Percentiles rank a stretch among this genome's conserved stretches.
phyloP scores from a whole-genome alignment of 2,329 filamentous ascomycete species.

The Fusarium penzigii region DNA sequence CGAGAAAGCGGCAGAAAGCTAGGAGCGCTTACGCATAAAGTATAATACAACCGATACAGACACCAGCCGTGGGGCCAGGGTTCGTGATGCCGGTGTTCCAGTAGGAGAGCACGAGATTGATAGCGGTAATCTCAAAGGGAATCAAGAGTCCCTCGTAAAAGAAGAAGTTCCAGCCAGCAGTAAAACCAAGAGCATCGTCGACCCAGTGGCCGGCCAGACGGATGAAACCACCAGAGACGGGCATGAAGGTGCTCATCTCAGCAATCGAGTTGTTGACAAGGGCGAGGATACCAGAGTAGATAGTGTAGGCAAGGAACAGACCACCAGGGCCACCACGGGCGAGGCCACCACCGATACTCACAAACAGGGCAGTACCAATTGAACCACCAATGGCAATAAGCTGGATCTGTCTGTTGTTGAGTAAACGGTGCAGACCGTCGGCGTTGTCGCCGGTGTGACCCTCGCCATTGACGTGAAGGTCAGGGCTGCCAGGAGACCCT shows the following conservation, averaged over 20 bases:
- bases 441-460: conserved; percentile 33
- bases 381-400: conserved; percentile 60
- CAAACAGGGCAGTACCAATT: conserved; percentile 60
- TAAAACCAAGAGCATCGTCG: conserved; percentile 65
- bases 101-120: conserved; percentile 44
- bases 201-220: conserved; percentile 66
- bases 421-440: conserved; percentile 46
- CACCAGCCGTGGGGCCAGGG: conserved; percentile 66
- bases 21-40: conserved; percentile 53
- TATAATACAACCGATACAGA: conserved; percentile 57
- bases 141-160: conserved; percentile 46
- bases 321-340: conserved; percentile 46
- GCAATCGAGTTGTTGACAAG: conserved; percentile 66
- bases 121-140: conserved; percentile 45
- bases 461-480: conserved; percentile 16
- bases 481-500: conserved; percentile 29
- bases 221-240: conserved; percentile 64
- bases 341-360: conserved; percentile 60
- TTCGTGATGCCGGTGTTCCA: conserved; percentile 49
- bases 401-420: conserved; percentile 58
- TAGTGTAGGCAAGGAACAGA: conserved; percentile 58
- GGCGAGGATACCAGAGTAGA: conserved; percentile 57
- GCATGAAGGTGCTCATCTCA: conserved; percentile 65
- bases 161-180: conserved; percentile 47
- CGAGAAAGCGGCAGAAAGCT: conserved; percentile 2